Conservation (phyloP, 2,329 filamentous ascomycete genomes). For the Metarhizium humberi region DNA sequence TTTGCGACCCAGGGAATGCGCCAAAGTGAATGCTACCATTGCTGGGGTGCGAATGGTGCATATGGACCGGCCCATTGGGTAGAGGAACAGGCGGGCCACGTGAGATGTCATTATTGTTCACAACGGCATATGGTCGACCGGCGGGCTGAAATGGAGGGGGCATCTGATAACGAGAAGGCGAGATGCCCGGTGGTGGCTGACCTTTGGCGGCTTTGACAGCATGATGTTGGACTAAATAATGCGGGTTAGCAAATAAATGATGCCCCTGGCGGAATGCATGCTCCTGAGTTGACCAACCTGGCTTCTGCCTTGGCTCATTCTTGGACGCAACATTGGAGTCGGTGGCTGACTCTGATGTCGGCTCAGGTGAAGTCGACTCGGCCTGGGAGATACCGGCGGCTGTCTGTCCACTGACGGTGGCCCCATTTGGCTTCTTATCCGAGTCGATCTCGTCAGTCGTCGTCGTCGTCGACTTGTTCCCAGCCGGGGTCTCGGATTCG, state of each 20-base stretch:
- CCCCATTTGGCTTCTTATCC: background rate
- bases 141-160: slow-evolving; percentile 32
- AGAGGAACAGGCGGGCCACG: slow-evolving; percentile 22
- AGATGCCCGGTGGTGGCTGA: slow-evolving; percentile 21
- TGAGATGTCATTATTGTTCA: slow-evolving; percentile 23
- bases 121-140: slow-evolving; percentile 18
- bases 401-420: background rate
- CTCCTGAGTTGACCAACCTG: slow-evolving; percentile 3
- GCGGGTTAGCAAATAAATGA: background rate
- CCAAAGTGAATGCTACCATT: slow-evolving; percentile 49
- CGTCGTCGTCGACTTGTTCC: background rate
- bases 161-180: slow-evolving; percentile 31
- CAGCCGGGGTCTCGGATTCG: background rate
- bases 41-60: slow-evolving; percentile 45
- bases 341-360: slow-evolving; percentile 4
- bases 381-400: background rate
- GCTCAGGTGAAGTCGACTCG: slow-evolving; percentile 1
- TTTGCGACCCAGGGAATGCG: slow-evolving; percentile 43
- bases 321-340: slow-evolving; percentile 3
- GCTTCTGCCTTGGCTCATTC: slow-evolving; percentile 5
- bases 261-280: background rate
- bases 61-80: slow-evolving; percentile 23
- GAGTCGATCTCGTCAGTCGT: background rate
- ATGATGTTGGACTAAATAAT: background rate
- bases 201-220: slow-evolving; percentile 10